Base-by-base conservation (phyloP, 441 rosid species). In the Oxalis stricta region DNA sequence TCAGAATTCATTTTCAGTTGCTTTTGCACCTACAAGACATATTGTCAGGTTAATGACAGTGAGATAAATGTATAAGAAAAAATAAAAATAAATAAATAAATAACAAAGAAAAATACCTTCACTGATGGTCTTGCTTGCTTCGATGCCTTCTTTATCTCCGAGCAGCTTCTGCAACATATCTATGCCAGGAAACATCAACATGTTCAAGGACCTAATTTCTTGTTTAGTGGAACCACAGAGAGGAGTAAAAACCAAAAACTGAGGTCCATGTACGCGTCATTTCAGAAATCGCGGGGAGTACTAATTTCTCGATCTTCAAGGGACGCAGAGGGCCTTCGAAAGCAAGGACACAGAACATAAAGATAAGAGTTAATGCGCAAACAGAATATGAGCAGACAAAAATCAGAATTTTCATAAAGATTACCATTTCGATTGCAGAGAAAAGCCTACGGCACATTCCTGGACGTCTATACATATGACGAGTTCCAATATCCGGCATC, bases 401-500 rank as follows among this genome's bases (percentile, higher is more conserved):
- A 46, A 46, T 17, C 35, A 44, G 29, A 20, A 10, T 12, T 55
- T 12, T 44, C 18, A 20, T 36, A 53, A 43, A 83, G 79, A n/a
- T n/a, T 73, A 86, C 99, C 10, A 68, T 72, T 63, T 92, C 95
- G 44, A 92, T 74, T 45, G 92, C 99, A 48, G 64, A 49, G 54
- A 92, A 76, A 52, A 92, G 94, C 40, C 84, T 85, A 18, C 88
- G 88, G 53, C 95, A 92, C 99, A 92, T 92, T 62, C 99, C 99
- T 61, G 86, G 99, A 46, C 84, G 96, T 69, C 96, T 74, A 61
- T 84, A 92, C 48, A 77, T 70, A 41, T 84, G 95, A 14, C 99
- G 92, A 17, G 99, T 92, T 53, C 99, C 99, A 60, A 92, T 92
- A 59, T 81, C 86, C 18, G 99, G 96, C 99, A 92, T 86, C 74